These are phyloP conservation scores for Saturnispora ahearnii DNA, from an alignment of 805 yeast species.

Conservation along the genomic window DNA sequence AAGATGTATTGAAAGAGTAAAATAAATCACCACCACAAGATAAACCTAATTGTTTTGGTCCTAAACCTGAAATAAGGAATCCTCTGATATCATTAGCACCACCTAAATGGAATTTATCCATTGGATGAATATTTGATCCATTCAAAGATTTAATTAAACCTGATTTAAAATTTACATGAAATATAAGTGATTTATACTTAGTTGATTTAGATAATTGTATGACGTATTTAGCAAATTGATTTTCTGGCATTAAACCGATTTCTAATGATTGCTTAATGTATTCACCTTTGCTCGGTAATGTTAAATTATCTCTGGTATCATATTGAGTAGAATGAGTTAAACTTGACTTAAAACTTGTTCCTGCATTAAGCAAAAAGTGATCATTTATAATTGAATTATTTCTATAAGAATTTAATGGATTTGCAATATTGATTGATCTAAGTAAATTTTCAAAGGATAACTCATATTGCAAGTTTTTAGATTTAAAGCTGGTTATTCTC, in stretches of 20 bases:
- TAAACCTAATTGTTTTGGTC: conserved; percentile 43
- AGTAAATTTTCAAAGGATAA: conserved; percentile 34
- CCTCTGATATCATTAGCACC: conserved; percentile 53
- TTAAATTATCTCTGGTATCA: conserved; percentile 37
- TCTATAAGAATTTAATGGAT: conserved; percentile 19
- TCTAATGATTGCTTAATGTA: conserved; percentile 26
- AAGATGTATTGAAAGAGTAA: conserved; percentile 37
- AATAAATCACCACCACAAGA: conserved; percentile 47
- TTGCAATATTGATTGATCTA: conserved; percentile 30
- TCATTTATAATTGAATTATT: conserved; percentile 27
- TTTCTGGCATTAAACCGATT: conserved; percentile 19
- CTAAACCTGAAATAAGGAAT: conserved; percentile 42
- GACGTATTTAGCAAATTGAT: conserved; percentile 34
- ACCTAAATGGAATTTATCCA: conserved; percentile 49
- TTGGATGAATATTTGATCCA: conserved; percentile 26
- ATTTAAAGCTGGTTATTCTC: conserved; percentile 30
- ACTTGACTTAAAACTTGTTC: conserved; percentile 38
- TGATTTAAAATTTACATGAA: conserved; percentile 19
- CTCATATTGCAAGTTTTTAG: conserved; percentile 36
- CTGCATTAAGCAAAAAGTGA: conserved; percentile 32
- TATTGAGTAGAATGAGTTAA: conserved; percentile 31
- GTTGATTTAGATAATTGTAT: conserved; percentile 33
- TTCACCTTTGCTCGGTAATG: conserved; percentile 37
- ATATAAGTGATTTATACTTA: conserved; percentile 11
- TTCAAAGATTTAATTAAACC: conserved; percentile 21